Evolutionary conservation across 768 basidiomycete species (phyloP).

Genomic region (Russula compacta): DNA sequence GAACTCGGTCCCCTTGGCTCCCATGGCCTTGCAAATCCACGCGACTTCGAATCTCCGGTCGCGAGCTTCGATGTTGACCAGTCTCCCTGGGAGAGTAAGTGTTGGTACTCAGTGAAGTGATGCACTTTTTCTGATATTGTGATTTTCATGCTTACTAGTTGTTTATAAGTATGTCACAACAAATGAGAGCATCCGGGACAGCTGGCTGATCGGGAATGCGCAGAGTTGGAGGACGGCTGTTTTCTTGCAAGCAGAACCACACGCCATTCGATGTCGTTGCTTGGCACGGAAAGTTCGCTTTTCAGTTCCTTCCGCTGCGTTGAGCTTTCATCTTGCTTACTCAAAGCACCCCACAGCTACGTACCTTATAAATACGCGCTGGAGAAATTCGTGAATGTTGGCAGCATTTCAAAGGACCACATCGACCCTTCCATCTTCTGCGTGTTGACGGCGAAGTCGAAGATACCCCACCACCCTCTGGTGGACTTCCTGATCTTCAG

Average conservation of each 20-base stretch:
- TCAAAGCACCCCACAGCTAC: slow-evolving; percentile 32
- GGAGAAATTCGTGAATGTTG: slow-evolving; percentile 55
- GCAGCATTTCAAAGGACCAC: slow-evolving; percentile 59
- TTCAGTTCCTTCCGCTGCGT: neutral
- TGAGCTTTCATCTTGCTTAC: neutral
- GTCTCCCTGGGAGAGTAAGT: slow-evolving; percentile 46
- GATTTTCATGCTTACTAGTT: slow-evolving; percentile 40
- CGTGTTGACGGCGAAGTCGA: slow-evolving; percentile 57
- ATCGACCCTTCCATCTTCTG: slow-evolving; percentile 64
- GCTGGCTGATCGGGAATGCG: neutral
- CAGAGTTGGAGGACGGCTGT: slow-evolving; percentile 48
- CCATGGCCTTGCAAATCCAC: slow-evolving; percentile 54
- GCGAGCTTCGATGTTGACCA: slow-evolving; percentile 61
- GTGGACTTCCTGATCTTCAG: slow-evolving; percentile 59
- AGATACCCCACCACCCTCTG: slow-evolving; percentile 46
- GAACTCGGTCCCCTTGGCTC: slow-evolving; percentile 59
- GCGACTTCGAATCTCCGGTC: slow-evolving; percentile 58
- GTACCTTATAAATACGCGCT: slow-evolving; percentile 59
- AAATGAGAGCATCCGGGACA: neutral
- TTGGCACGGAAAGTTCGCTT: slow-evolving; percentile 55
- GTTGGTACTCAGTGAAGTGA: neutral
- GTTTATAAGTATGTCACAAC: neutral
- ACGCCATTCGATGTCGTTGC: slow-evolving; percentile 69
- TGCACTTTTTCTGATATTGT: slow-evolving; percentile 14
- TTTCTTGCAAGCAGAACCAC: slow-evolving; percentile 47